A percentile compares a stretch with the other conserved stretches of the same genome.
Evolutionary conservation across 352 stramenopile genomes (phyloP).

Genomic region (Phytophthora constricta): DNA sequence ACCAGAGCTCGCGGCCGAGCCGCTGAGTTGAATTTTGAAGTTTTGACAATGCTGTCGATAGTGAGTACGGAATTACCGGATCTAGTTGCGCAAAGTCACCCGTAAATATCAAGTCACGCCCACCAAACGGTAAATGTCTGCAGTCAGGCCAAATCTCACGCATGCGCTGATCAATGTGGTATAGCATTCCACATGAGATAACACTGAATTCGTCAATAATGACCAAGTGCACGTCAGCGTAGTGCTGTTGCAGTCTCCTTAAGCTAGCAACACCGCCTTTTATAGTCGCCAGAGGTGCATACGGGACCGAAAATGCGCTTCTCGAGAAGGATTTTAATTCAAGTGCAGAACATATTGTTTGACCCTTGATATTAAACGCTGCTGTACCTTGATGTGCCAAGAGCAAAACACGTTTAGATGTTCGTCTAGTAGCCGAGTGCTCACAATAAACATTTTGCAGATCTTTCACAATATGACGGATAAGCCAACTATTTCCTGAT

Average conservation of each 20-base stretch:
- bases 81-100: background rate
- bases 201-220: background rate
- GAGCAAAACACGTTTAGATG: background rate
- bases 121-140: background rate
- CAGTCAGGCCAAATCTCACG: background rate
- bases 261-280: background rate
- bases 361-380: background rate
- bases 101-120: background rate
- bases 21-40: background rate
- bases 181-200: background rate
- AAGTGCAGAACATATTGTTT: background rate
- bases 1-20: background rate
- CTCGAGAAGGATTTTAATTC: background rate
- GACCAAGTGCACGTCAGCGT: background rate
- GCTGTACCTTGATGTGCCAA: background rate
- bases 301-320: background rate
- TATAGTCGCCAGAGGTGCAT: background rate
- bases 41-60: background rate
- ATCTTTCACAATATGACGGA: conserved; percentile 1
- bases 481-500: background rate
- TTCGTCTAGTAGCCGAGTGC: background rate
- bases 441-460: background rate
- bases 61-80: background rate
- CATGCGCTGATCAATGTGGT: background rate
- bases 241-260: background rate